Percentiles rank a stretch among this genome's conserved stretches.
Evolutionary conservation across 768 basidiomycete species (phyloP).

Genomic region (Rossbeevera mucosa): DNA sequence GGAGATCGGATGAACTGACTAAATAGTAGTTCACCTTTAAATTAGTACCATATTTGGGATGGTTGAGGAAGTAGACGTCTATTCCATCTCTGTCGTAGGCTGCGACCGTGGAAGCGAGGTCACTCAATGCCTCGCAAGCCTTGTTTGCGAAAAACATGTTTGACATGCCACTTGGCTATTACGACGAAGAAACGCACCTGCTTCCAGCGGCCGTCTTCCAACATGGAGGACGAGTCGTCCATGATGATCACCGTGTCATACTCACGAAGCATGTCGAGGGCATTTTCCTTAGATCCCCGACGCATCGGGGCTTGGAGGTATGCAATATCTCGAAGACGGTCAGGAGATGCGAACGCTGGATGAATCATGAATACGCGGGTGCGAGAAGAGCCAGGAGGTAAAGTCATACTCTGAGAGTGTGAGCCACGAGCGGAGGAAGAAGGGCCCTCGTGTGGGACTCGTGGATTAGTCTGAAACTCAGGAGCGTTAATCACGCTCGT

Average conservation of each 20-base stretch:
- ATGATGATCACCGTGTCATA: slow-evolving; percentile 58
- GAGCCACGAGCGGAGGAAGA: neutral
- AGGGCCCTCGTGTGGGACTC: neutral
- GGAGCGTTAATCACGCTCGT: slow-evolving; percentile 1
- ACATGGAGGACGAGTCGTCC: slow-evolving; percentile 61
- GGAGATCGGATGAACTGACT: neutral
- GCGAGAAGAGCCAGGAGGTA: slow-evolving; percentile 16
- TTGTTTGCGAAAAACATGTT: neutral
- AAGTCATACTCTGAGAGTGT: slow-evolving; percentile 15
- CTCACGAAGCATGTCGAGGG: slow-evolving; percentile 34
- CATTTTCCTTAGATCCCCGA: slow-evolving; percentile 26
- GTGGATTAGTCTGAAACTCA: slow-evolving; percentile 7
- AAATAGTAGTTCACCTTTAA: slow-evolving; percentile 34
- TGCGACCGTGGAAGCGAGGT: slow-evolving; percentile 45
- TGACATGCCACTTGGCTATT: neutral
- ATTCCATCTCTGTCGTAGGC: slow-evolving; percentile 56
- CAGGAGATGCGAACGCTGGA: slow-evolving; percentile 13
- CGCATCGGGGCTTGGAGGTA: slow-evolving; percentile 27
- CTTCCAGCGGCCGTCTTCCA: slow-evolving; percentile 38
- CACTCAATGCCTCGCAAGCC: slow-evolving; percentile 30
- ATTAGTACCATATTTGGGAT: slow-evolving; percentile 28
- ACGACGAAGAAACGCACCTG: slow-evolving; percentile 35
- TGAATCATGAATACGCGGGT: slow-evolving; percentile 25
- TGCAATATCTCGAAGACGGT: slow-evolving; percentile 17
- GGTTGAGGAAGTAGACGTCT: slow-evolving; percentile 59